Evolutionary conservation across 2,329 filamentous ascomycete genomes (phyloP), one percentile per base, ranked within the genome.

Genomic region (Arachnomyces sp.): DNA sequence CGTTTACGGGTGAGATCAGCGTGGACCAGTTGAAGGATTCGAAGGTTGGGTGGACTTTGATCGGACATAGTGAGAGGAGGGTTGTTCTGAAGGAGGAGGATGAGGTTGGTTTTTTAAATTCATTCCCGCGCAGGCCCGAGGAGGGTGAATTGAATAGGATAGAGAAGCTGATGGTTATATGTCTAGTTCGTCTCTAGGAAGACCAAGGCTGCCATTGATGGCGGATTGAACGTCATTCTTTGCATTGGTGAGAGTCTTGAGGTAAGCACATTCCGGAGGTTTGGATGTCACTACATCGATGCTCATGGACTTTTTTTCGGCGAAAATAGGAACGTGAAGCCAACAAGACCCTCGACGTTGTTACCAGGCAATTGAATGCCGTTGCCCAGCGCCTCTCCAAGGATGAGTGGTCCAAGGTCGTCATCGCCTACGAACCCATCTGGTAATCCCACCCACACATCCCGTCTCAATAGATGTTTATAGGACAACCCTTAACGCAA

Each of bases 391-490:
- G 72, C 56, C 61, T 72, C 47, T 61, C 54, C 52, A 74, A 84
- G 73, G 72, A 78, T 56, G 86, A 95, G 72, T 98, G 92, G 92
- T 78, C 74, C 60, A 92, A 92, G 74, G 78, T 98, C 51, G 92
- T 98, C 63, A 78, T 98, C 59, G 92, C 92, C 60, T 98, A 98
- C 71, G 92, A 98, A 78, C 92, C 92, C 60, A 93, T 98, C 75
- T 98, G 92, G 90, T 88, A 80, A 63, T 84, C 81, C 54, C 14
- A n/a, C 38, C 15, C 16, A 14, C 33, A 34, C 14, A 29, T 41
- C 36, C 12, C 38, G 39, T 11, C 18, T 21, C 8, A 14, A n/a
- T n/a, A 16, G 25, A 16, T n/a, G n/a, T n/a, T n/a, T n/a, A n/a
- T 18, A 13, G 17, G 37, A 31, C 29, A 38, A n/a, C 17, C n/a